Conservation (phyloP, 441 rosid genomes). For the Erodium trifolium region DNA sequence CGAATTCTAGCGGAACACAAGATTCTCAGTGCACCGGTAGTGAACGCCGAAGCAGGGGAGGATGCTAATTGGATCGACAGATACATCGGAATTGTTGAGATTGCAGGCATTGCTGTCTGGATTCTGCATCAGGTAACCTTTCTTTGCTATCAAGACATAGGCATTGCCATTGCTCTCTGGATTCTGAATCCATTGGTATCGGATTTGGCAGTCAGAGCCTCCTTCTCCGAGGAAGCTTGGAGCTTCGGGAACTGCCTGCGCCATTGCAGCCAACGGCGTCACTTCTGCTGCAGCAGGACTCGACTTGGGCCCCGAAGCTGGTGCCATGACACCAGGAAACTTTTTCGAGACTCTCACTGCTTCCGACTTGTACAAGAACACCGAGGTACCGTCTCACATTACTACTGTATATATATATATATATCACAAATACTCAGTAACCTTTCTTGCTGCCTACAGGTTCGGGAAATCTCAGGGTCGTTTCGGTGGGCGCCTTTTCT, state of each 20-base stretch:
- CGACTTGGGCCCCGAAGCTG: slow-evolving; percentile 48
- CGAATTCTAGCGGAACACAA: slow-evolving; percentile 53
- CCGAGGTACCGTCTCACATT: slow-evolving; percentile 40
- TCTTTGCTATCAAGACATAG: too few relatives aligned
- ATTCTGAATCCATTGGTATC: too few relatives aligned
- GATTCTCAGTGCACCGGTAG: slow-evolving; percentile 79
- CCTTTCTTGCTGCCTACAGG: slow-evolving; percentile 33
- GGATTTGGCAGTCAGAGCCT: slow-evolving; percentile 74
- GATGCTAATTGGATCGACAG: slow-evolving; percentile 91
- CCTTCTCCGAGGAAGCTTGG: slow-evolving; percentile 62
- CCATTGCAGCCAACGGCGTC: slow-evolving; percentile 7
- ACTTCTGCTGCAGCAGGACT: slow-evolving; percentile 22
- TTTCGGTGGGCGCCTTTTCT: slow-evolving; percentile 99
- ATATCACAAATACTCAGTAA: too few relatives aligned
- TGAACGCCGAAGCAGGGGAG: slow-evolving; percentile 69
- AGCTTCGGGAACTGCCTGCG: slow-evolving; percentile 34
- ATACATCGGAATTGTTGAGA: slow-evolving; percentile 86
- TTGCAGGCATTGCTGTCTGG: slow-evolving; percentile 95
- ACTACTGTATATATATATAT: background rate
- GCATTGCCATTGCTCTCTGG: too few relatives aligned
- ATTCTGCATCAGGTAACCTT: slow-evolving; percentile 74
- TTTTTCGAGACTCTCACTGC: slow-evolving; percentile 82
- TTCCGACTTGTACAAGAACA: slow-evolving; percentile 69
- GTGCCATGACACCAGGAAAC: slow-evolving; percentile 65
- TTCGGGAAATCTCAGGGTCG: slow-evolving; percentile 86